Conservation (phyloP, 2,329 filamentous ascomycete genomes). For the Pseudocercospora eumusae region DNA sequence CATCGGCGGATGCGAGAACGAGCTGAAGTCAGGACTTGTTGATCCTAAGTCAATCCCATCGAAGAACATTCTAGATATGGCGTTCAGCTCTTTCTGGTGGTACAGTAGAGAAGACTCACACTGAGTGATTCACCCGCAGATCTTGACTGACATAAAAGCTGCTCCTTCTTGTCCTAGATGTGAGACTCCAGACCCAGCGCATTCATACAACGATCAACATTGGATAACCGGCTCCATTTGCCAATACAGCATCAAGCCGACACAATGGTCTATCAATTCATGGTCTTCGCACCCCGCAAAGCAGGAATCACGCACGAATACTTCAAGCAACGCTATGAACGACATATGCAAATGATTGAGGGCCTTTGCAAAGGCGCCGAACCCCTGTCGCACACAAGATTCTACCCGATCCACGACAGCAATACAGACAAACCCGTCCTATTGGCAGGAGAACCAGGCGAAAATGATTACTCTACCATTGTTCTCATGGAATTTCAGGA, state of each 20-base stretch:
- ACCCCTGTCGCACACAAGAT: not conserved
- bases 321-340: conserved; percentile 3
- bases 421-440: not conserved
- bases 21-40: not conserved
- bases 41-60: not conserved
- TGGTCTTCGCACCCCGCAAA: conserved; percentile 3
- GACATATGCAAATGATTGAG: conserved; percentile 3
- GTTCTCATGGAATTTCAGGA: conserved; percentile 3
- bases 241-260: not conserved
- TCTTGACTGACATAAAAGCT: not conserved
- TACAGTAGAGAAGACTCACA: not conserved
- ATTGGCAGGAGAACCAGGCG: not conserved
- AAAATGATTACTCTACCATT: not conserved
- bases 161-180: not conserved
- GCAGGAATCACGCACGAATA: not conserved
- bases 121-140: not conserved
- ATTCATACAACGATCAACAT: not conserved
- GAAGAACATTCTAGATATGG: not conserved
- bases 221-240: too few species aligned
- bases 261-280: conserved; percentile 1
- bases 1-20: not conserved
- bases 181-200: not conserved
- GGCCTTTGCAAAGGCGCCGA: not conserved
- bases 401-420: not conserved
- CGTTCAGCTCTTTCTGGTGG: not conserved